Conservation (phyloP, 441 rosid species). For the Manihot esculenta region DNA sequence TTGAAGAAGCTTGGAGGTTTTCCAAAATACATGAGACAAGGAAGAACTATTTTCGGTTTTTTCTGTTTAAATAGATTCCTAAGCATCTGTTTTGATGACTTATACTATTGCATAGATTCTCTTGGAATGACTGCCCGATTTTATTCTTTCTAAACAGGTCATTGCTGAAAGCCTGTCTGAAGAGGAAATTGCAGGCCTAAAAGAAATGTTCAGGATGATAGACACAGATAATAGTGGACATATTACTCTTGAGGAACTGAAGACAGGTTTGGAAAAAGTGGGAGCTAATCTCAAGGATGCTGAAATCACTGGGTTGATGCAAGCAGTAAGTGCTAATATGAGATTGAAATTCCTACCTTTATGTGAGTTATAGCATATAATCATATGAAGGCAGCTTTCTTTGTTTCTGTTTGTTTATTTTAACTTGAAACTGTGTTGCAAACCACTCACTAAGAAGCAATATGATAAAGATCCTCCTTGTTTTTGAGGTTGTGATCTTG, state of each 20-base stretch:
- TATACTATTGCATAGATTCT: too few relatives aligned
- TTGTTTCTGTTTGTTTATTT: background rate
- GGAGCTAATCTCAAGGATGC: conserved; percentile 78
- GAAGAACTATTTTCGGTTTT: background rate
- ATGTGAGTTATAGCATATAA: background rate
- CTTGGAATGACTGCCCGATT: background rate
- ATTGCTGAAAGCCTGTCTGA: conserved; percentile 92
- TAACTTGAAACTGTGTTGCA: background rate
- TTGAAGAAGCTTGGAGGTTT: conserved; percentile 1
- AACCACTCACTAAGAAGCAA: background rate
- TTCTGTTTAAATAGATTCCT: background rate
- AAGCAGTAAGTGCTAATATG: conserved; percentile 64
- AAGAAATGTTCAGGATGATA: conserved; percentile 97
- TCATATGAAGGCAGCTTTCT: background rate
- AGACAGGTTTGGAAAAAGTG: conserved; percentile 72
- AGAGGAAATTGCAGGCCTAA: conserved; percentile 90
- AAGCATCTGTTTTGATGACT: background rate
- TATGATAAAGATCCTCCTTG: too few relatives aligned
- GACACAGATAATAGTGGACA: conserved; percentile 86
- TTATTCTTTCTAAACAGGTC: conserved; percentile 40
- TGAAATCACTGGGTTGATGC: conserved; percentile 70
- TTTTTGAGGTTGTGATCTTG: background rate
- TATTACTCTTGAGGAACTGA: conserved; percentile 85
- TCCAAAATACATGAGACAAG: background rate
- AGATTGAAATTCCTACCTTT: conserved; percentile 2